Evolutionary conservation across 148 eudicot genomes (phyloP).

Genomic region (Nepenthes mirabilis): DNA sequence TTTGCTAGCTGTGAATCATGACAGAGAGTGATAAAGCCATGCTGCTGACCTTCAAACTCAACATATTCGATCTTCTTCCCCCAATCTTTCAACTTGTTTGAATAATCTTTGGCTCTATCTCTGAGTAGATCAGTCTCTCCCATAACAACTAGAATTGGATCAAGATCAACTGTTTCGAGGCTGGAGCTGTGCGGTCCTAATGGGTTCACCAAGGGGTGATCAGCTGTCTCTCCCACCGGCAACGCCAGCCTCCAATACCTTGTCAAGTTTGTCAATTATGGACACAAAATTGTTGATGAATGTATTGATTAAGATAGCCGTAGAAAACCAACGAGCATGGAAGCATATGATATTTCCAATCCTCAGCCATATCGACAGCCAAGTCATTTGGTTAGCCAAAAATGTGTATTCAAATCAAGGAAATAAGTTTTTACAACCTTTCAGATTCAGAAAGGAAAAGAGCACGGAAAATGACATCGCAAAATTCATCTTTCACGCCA

Average conservation of each 20-base stretch:
- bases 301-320: background rate
- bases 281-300: background rate
- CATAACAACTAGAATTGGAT: conserved; percentile 38
- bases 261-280: background rate
- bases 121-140: conserved; percentile 35
- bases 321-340: background rate
- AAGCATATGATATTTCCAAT: background rate
- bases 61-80: conserved; percentile 48
- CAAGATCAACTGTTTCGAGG: conserved; percentile 24
- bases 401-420: no score
- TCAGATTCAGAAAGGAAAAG: no score
- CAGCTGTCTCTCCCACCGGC: conserved; percentile 35
- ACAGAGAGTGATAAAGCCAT: conserved; percentile 47
- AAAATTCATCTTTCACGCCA: no score
- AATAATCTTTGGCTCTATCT: conserved; percentile 35
- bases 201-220: conserved; percentile 52
- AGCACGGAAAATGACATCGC: no score
- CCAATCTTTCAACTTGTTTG: conserved; percentile 26
- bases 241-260: conserved; percentile 67
- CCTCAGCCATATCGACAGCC: no score
- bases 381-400: no score
- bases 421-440: no score
- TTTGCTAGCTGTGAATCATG: conserved; percentile 17
- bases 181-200: conserved; percentile 41
- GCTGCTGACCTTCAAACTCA: conserved; percentile 48